Evolutionary conservation across 495 filamentous ascomycete genomes (phyloP).

Genomic region (Ramalina intermedia): DNA sequence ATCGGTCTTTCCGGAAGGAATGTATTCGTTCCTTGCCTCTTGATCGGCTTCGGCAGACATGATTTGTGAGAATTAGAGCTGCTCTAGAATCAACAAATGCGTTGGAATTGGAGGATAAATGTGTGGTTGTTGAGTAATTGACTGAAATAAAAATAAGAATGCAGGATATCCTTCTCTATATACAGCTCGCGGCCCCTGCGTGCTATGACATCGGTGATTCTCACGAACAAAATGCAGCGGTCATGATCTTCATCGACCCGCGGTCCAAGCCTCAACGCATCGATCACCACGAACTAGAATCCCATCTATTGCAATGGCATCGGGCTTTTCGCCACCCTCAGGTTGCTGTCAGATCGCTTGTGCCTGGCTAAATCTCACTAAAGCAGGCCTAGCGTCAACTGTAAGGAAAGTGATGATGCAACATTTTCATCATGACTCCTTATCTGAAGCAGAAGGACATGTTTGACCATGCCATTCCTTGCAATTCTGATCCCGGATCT

Average conservation of each 20-base stretch:
- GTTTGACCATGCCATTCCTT: not conserved
- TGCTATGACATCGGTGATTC: too few species aligned
- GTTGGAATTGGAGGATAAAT: not conserved
- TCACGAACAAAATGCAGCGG: too few species aligned
- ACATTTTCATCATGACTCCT: too few species aligned
- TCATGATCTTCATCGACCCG: too few species aligned
- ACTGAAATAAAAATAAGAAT: not conserved
- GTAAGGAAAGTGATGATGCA: too few species aligned
- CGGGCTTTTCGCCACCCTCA: too few species aligned
- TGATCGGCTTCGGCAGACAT: constrained; percentile 13
- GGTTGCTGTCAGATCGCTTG: too few species aligned
- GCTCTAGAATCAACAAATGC: not conserved
- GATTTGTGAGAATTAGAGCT: not conserved
- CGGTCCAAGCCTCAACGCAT: too few species aligned
- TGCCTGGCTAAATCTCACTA: too few species aligned
- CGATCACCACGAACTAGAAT: too few species aligned
- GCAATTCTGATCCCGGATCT: not conserved
- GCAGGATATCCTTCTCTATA: not conserved
- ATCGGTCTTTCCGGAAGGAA: constrained; percentile 10
- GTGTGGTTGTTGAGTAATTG: not conserved
- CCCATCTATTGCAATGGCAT: too few species aligned
- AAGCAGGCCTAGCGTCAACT: too few species aligned
- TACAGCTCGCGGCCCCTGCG: not conserved
- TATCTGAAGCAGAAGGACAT: not conserved
- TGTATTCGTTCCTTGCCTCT: constrained; percentile 15